phyloP scores from a whole-genome alignment of 805 yeast genomes.

The Cyberlindnera suaveolens region DNA sequence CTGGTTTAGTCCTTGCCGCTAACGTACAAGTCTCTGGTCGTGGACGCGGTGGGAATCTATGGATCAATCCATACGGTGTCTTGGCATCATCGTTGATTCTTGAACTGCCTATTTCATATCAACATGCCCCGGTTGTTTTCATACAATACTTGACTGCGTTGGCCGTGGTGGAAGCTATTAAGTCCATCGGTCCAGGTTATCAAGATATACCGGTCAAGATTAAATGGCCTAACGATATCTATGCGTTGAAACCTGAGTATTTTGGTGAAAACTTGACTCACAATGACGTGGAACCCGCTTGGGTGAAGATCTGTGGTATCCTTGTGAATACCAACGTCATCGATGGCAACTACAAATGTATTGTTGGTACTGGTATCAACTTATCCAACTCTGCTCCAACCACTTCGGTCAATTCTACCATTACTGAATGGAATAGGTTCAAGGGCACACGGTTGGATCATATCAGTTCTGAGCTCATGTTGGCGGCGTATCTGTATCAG shows the following conservation, averaged over 20 bases:
- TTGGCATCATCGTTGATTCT: conserved; percentile 73
- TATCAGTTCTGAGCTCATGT: conserved; percentile 38
- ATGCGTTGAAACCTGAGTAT: conserved; percentile 61
- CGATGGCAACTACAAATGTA: conserved; percentile 53
- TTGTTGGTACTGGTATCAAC: conserved; percentile 86
- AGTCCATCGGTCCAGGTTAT: conserved; percentile 54
- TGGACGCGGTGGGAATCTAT: conserved; percentile 91
- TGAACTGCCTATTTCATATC: conserved; percentile 39
- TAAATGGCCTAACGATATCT: conserved; percentile 97
- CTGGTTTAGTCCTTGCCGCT: conserved; percentile 63
- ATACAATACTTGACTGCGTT: conserved; percentile 80
- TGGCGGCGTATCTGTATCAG: conserved; percentile 64
- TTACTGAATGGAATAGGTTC: conserved; percentile 51
- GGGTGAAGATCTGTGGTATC: conserved; percentile 77
- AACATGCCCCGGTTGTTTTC: conserved; percentile 63
- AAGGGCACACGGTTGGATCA: conserved; percentile 29
- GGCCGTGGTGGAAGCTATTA: conserved; percentile 76
- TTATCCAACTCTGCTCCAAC: conserved; percentile 86
- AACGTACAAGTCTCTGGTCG: conserved; percentile 85
- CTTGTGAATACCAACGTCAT: conserved; percentile 72
- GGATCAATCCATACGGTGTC: conserved; percentile 95
- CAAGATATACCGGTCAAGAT: conserved; percentile 71
- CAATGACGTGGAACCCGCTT: conserved; percentile 49
- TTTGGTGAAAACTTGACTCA: conserved; percentile 30
- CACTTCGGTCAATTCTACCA: conserved; percentile 72